Evolutionary conservation across 306 rosid species (phyloP).

Genomic region (Boehmeria nivea): DNA sequence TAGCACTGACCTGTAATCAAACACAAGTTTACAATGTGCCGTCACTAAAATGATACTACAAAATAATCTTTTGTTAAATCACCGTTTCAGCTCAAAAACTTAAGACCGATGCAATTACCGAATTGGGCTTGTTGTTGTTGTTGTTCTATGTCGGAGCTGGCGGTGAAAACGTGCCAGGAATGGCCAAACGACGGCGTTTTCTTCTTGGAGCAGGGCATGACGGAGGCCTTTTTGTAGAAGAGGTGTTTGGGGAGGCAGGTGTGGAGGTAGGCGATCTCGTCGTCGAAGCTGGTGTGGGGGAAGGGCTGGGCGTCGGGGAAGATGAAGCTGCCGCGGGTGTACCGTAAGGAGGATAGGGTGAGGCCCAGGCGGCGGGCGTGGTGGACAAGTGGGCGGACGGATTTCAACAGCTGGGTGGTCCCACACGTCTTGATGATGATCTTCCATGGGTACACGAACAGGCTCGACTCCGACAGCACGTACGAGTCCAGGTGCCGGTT

Average conservation of each 20-base stretch:
- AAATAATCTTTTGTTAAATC: too few species aligned
- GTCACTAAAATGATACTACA: too few species aligned
- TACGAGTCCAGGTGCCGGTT: conserved; percentile 80
- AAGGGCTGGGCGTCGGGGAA: conserved; percentile 79
- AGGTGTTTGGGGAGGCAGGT: conserved; percentile 48
- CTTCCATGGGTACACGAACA: conserved; percentile 88
- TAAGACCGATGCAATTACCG: too few species aligned
- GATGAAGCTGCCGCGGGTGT: conserved; percentile 80
- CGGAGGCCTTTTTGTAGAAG: conserved; percentile 61
- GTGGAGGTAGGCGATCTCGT: conserved; percentile 64
- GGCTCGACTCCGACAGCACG: conserved; percentile 90
- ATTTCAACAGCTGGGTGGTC: conserved; percentile 95
- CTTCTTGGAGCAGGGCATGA: conserved; percentile 54
- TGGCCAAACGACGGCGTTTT: conserved; percentile 39
- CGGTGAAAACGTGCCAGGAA: conserved; percentile 89
- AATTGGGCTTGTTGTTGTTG: too few species aligned
- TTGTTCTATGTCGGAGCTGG: conserved; percentile 32
- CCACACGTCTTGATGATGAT: conserved; percentile 96
- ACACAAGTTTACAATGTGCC: too few species aligned
- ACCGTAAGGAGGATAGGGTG: conserved; percentile 50
- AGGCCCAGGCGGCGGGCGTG: conserved; percentile 46
- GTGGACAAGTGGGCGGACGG: conserved; percentile 63
- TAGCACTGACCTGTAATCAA: too few species aligned
- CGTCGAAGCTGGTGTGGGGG: conserved; percentile 76
- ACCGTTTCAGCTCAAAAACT: too few species aligned